Conservation (phyloP, 371 early-diverging fungal species). For the Mortierella polycephala region DNA sequence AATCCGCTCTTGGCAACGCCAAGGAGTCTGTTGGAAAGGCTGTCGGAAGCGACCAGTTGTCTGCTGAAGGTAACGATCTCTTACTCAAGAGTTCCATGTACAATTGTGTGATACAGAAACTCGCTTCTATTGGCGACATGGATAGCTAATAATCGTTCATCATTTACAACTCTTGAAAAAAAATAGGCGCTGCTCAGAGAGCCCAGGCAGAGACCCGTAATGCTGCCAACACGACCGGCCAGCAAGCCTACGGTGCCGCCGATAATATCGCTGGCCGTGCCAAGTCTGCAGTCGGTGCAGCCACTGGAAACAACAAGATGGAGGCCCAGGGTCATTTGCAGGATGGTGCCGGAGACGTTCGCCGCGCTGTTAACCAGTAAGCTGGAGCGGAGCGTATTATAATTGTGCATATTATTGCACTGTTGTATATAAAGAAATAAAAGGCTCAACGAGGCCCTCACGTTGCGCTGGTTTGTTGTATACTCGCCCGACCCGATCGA, state of each 20-base stretch:
- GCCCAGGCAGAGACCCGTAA: constrained; percentile 30
- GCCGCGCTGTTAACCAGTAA: constrained; percentile 20
- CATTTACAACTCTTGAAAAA: neutral
- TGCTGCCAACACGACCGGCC: neutral
- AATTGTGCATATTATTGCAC: too few species aligned
- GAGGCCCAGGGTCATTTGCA: constrained; percentile 58
- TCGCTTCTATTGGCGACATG: neutral
- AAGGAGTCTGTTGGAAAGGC: constrained; percentile 59
- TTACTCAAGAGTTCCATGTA: neutral
- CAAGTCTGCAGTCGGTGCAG: constrained; percentile 58
- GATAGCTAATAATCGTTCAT: neutral
- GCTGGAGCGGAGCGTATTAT: too few species aligned
- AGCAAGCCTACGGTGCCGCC: constrained; percentile 25
- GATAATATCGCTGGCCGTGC: constrained; percentile 58
- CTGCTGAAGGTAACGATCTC: constrained; percentile 52
- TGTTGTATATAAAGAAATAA: too few species aligned
- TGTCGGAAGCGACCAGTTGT: constrained; percentile 59
- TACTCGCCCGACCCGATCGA: too few species aligned
- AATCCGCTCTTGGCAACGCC: constrained; percentile 54
- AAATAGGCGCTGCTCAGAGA: constrained; percentile 33
- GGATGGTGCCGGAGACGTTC: constrained; percentile 28
- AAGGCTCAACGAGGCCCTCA: neutral
- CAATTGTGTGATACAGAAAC: too few species aligned
- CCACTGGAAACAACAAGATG: constrained; percentile 54
- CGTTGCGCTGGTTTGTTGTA: neutral